A percentile compares a stretch with the other conserved stretches of the same genome.
Evolutionary conservation across 352 stramenopile species (phyloP).

Genomic region (Phytopythium mirpurense): DNA sequence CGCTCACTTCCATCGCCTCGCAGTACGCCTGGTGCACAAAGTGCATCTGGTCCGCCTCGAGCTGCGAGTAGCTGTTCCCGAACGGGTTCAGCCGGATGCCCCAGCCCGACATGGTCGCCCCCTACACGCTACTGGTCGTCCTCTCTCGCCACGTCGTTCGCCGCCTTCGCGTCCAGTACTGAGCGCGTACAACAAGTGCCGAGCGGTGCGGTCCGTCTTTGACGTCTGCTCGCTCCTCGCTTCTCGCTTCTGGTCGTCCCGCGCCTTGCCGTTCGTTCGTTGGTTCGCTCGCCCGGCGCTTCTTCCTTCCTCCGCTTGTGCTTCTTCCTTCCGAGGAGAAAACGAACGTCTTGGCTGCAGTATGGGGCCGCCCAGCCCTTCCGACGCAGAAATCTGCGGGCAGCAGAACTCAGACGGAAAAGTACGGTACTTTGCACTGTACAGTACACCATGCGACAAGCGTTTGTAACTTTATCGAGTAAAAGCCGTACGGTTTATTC

Average conservation of each 20-base stretch:
- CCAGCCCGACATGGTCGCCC: conserved; percentile 61
- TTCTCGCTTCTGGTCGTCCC: neutral
- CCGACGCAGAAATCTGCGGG: no score
- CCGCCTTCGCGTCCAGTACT: neutral
- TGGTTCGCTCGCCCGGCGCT: neutral
- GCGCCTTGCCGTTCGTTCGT: neutral
- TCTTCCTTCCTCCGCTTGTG: neutral
- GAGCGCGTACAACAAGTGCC: no score
- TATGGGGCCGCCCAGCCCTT: neutral
- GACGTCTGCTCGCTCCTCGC: neutral
- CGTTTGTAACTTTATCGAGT: no score
- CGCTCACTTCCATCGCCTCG: conserved; percentile 76
- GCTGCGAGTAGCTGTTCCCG: conserved; percentile 77
- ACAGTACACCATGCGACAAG: no score
- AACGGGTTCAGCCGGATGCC: conserved; percentile 81
- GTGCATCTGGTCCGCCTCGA: conserved; percentile 81
- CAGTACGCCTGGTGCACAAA: conserved; percentile 85
- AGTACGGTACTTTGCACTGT: neutral
- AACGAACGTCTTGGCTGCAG: neutral
- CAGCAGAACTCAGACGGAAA: no score
- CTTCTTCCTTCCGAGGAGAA: neutral
- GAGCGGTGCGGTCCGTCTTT: neutral
- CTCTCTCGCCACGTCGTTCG: neutral
- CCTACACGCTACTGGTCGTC: neutral
- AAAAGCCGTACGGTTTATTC: no score